Evolutionary conservation across 163 green algal species (phyloP).

Genomic region (Chlamydomonas reinhardtii): DNA sequence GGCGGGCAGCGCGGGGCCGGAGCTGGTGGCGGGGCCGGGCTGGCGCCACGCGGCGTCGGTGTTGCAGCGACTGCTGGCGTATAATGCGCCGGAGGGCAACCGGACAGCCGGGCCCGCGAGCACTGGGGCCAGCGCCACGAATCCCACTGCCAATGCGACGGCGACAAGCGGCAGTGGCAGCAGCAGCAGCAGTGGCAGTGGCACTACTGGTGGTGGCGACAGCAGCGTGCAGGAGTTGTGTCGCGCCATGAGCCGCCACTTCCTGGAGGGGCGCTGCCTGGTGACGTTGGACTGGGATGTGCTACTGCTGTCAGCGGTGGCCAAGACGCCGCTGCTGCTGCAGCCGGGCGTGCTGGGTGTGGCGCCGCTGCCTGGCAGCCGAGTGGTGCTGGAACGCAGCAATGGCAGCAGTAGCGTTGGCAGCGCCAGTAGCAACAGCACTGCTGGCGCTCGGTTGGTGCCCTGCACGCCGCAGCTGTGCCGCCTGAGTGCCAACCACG

Average conservation of each 20-base stretch:
- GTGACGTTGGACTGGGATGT: neutral
- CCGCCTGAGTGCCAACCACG: neutral
- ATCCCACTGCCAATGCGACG: neutral
- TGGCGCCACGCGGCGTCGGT: constrained; percentile 1
- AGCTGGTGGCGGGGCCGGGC: neutral
- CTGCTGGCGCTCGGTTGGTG: neutral
- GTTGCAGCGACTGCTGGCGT: neutral
- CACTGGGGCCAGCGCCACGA: neutral
- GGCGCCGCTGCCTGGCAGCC: neutral
- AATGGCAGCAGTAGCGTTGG: neutral
- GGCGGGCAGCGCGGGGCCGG: neutral
- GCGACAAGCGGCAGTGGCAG: neutral
- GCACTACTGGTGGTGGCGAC: neutral
- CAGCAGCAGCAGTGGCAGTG: neutral
- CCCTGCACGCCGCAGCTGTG: neutral
- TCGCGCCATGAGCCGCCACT: neutral
- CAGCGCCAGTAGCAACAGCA: neutral
- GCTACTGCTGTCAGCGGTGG: neutral
- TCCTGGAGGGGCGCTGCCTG: neutral
- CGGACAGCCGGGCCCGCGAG: neutral
- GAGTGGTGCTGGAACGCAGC: neutral
- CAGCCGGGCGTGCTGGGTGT: neutral
- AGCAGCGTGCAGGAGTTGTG: neutral
- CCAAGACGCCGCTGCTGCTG: neutral
- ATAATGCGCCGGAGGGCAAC: neutral